phyloP scores from a whole-genome alignment of 768 basidiomycete genomes.

The Tricholoma matsutake region DNA sequence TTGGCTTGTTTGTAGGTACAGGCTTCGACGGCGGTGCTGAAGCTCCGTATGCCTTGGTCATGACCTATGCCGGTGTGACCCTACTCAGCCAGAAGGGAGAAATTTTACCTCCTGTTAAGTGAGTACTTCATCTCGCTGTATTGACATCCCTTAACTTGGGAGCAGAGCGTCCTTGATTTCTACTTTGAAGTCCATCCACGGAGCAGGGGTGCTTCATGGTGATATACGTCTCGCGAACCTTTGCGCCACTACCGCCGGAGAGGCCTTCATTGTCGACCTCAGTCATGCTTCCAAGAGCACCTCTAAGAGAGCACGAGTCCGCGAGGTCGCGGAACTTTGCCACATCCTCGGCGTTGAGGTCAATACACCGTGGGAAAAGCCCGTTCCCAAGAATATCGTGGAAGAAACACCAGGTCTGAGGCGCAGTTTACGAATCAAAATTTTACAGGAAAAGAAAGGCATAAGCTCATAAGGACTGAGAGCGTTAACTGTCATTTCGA shows the following conservation, averaged over 20 bases:
- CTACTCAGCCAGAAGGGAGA: not conserved
- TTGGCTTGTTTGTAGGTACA: not conserved
- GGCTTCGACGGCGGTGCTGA: not conserved
- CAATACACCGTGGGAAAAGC: not conserved
- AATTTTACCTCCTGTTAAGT: not conserved
- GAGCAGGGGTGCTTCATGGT: too few relatives aligned
- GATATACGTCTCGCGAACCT: not conserved
- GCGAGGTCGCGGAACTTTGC: too few relatives aligned
- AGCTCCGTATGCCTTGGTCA: not conserved
- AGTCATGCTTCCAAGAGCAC: too few relatives aligned
- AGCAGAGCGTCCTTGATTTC: not conserved
- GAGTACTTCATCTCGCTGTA: not conserved
- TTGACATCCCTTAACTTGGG: not conserved
- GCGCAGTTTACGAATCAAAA: not conserved
- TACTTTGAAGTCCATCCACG: too few relatives aligned
- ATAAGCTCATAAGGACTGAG: too few relatives aligned
- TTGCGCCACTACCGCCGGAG: not conserved
- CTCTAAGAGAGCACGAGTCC: too few relatives aligned
- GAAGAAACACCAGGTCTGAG: not conserved
- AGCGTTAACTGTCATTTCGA: too few relatives aligned
- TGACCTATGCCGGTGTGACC: not conserved
- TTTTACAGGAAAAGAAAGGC: too few relatives aligned
- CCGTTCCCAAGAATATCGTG: not conserved
- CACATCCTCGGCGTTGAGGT: too few relatives aligned
- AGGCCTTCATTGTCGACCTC: too few relatives aligned